These are phyloP conservation scores for Podospora pseudopauciseta DNA, from an alignment of 495 filamentous ascomycete species.

Conservation along the genomic window DNA sequence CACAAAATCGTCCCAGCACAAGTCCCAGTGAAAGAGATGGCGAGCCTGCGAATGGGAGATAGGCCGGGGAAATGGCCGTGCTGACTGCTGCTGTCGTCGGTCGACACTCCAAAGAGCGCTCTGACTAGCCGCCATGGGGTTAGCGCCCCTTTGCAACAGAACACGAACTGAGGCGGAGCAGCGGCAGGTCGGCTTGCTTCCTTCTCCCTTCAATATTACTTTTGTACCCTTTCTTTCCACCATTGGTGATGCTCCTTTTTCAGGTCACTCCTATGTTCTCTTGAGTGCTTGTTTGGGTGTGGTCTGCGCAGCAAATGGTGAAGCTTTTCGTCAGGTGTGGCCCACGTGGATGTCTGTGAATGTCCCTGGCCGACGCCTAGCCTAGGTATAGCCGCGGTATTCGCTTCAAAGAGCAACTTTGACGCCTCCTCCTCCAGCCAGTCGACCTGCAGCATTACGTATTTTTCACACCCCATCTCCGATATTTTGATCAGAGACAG, in stretches of 20 bases:
- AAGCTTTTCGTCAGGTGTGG: neutral
- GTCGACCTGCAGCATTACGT: neutral
- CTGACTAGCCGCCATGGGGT: constrained; percentile 2
- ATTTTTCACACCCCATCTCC: neutral
- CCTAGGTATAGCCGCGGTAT: neutral
- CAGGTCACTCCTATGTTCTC: neutral
- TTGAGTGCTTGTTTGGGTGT: neutral
- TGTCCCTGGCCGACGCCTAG: neutral
- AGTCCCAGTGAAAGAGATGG: neutral
- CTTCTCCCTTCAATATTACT: neutral
- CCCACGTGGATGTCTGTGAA: neutral
- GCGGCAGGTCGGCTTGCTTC: constrained; percentile 1
- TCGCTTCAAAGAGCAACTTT: neutral
- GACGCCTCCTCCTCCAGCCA: neutral
- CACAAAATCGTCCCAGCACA: neutral
- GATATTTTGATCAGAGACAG: neutral
- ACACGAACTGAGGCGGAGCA: constrained; percentile 13
- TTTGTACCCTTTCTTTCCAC: neutral
- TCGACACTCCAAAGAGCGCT: neutral
- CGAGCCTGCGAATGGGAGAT: neutral
- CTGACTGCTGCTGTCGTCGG: neutral
- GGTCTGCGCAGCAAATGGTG: neutral
- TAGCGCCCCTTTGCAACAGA: constrained; percentile 16
- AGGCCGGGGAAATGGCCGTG: constrained; percentile 1
- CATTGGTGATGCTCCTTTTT: neutral